These are phyloP conservation scores for Athelia psychrophila DNA, from an alignment of 1,284 basidiomycete species.

Conservation along the genomic window DNA sequence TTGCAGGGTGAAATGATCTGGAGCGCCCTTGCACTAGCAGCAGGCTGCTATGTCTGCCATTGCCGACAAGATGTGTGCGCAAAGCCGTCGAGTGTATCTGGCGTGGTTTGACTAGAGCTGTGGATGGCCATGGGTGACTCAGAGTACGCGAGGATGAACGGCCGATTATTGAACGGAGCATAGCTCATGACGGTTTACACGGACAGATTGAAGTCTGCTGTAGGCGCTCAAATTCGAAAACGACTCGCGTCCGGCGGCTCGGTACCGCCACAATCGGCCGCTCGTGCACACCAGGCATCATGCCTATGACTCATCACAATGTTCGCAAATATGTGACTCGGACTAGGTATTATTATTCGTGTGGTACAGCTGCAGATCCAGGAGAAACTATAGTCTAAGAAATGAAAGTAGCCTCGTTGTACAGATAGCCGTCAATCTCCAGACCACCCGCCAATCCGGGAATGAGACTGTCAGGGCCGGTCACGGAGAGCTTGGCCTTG, in stretches of 20 bases:
- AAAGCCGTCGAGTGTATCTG: not conserved
- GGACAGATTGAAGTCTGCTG: not conserved
- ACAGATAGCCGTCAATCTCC: constrained; percentile 72
- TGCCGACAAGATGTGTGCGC: no score
- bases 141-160: not conserved
- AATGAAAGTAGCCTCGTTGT: constrained; percentile 92
- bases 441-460: constrained; percentile 41
- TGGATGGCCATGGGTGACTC: not conserved
- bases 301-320: no score
- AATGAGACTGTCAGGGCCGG: constrained; percentile 52
- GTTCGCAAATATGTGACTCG: no score
- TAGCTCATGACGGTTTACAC: constrained; percentile 17
- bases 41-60: not conserved
- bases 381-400: constrained; percentile 34
- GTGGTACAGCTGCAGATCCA: no score
- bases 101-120: not conserved
- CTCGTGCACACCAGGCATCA: no score
- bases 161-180: constrained; percentile 16
- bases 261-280: no score
- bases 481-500: constrained; percentile 66
- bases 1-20: not conserved
- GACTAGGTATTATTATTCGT: not conserved
- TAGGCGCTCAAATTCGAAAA: not conserved
- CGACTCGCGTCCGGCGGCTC: no score
- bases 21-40: constrained; percentile 2